Evolutionary conservation across 2,329 filamentous ascomycete genomes (phyloP), one percentile per base, ranked within the genome.

Genomic region (Pseudocercospora eumusae): DNA sequence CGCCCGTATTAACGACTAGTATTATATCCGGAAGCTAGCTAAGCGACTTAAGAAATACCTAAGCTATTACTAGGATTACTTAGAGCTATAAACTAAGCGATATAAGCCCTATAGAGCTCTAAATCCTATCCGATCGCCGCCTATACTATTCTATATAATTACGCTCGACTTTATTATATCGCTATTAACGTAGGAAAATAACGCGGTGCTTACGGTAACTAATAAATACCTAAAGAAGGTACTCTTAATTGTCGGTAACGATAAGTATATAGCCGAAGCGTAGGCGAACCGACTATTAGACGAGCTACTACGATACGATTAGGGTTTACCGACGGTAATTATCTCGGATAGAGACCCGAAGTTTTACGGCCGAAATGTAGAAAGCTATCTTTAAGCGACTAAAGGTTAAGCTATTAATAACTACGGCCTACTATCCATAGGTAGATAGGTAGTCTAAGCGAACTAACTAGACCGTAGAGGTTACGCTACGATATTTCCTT

Each of bases 381-480:
- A 53, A 36, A 9, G 21, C 15, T 3, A 25, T 59, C 4, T 56
- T 62, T 27, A 42, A 45, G 4, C 8, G 20, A 3, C 23, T 59
- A 33, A 25, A 42, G 8, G 33, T 40, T 8, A 58, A 53, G 18
- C 33, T 55, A 23, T 28, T 62, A 47, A 53, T 31, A 11, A 58
- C 36, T 1, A 62, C 40, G 1, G 31, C 45, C 1, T 62, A 62
- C n/a, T 59, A 62, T 25, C 56, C 27, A 13, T 55, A 62, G 36
- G 58, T 15, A 3, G 45, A 62, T 21, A 20, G 56, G 0, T 42
- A 63, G 23, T 56, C 25, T 23, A 47, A 63, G 18, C n/a, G 44
- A 9, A 63, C 50, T 2, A 63, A 63, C 33, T 50, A 63, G 20
- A 63, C 36, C 0, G 18, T 60, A 25, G 57, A 63, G 18, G 60